Conservation (phyloP, 768 basidiomycete genomes). For the Leucosporidium yakuticum region DNA sequence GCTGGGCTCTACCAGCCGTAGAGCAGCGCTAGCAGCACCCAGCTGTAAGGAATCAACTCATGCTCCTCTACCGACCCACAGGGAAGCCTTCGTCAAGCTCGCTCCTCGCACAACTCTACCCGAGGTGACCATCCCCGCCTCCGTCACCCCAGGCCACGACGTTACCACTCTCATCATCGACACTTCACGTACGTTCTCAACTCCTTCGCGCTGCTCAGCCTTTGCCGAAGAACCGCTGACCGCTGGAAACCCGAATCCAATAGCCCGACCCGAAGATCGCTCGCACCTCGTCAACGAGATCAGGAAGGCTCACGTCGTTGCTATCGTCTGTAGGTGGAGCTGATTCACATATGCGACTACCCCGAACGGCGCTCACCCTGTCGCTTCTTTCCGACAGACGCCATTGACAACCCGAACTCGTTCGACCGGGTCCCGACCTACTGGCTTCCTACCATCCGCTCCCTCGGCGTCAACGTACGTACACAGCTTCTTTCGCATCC, state of each 20-base stretch:
- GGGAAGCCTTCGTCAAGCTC: constrained; percentile 27
- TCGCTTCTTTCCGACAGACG: constrained; percentile 36
- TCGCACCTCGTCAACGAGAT: constrained; percentile 89
- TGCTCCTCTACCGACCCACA: neutral
- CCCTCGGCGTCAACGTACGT: constrained; percentile 84
- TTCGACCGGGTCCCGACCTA: constrained; percentile 98
- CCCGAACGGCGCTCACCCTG: neutral
- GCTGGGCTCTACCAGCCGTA: neutral
- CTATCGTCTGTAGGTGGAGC: constrained; percentile 70
- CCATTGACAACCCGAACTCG: constrained; percentile 90
- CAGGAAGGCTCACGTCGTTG: constrained; percentile 95
- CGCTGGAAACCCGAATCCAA: constrained; percentile 12
- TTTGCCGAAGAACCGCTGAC: neutral
- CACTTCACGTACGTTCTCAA: constrained; percentile 69
- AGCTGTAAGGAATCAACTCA: neutral
- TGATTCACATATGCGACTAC: no score
- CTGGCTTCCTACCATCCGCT: constrained; percentile 92
- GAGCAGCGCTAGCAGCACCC: neutral
- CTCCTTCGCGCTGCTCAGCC: neutral
- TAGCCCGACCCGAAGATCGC: constrained; percentile 79
- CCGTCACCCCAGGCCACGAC: constrained; percentile 85
- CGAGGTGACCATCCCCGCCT: constrained; percentile 95
- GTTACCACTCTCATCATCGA: constrained; percentile 98
- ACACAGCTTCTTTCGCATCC: constrained; percentile 33
- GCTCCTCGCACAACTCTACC: constrained; percentile 58